Percentiles rank a stretch among this genome's conserved stretches.
These are phyloP conservation scores for Voacanga thouarsii DNA, from an alignment of 257 asterid genomes.

Conservation along the genomic window DNA sequence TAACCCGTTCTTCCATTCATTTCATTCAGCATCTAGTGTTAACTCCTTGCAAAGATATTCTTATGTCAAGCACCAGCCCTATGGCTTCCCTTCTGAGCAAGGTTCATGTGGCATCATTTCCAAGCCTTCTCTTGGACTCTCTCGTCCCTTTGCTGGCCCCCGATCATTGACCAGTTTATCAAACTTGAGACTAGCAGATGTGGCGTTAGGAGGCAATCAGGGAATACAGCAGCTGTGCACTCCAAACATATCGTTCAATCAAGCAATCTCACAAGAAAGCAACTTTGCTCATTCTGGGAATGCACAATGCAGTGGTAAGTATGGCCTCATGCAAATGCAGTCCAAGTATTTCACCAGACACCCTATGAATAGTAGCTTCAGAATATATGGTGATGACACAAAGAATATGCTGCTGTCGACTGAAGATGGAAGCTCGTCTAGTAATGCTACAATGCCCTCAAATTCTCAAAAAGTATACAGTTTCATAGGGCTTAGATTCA, in stretches of 20 bases:
- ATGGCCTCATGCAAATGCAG: conserved; percentile 6
- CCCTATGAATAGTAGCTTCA: conserved; percentile 16
- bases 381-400: conserved; percentile 33
- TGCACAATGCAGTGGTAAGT: conserved; percentile 3
- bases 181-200: too few species aligned
- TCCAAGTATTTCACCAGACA: conserved; percentile 7
- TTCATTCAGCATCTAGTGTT: conserved; percentile 7
- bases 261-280: conserved; percentile 4
- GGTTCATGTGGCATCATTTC: conserved; percentile 8
- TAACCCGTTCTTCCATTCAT: conserved; percentile 12
- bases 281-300: conserved; percentile 13
- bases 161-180: background rate
- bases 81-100: conserved; percentile 11
- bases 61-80: background rate
- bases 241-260: too few species aligned
- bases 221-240: too few species aligned
- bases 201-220: too few species aligned
- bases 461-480: conserved; percentile 2
- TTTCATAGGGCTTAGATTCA: conserved; percentile 51
- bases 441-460: background rate
- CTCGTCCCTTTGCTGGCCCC: background rate
- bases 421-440: conserved; percentile 14
- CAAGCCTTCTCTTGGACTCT: conserved; percentile 7
- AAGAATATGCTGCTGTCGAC: conserved; percentile 33
- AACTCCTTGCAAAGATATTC: background rate